phyloP scores from a whole-genome alignment of 192 early-diverging fungal species.

The Cladochytrium replicatum region DNA sequence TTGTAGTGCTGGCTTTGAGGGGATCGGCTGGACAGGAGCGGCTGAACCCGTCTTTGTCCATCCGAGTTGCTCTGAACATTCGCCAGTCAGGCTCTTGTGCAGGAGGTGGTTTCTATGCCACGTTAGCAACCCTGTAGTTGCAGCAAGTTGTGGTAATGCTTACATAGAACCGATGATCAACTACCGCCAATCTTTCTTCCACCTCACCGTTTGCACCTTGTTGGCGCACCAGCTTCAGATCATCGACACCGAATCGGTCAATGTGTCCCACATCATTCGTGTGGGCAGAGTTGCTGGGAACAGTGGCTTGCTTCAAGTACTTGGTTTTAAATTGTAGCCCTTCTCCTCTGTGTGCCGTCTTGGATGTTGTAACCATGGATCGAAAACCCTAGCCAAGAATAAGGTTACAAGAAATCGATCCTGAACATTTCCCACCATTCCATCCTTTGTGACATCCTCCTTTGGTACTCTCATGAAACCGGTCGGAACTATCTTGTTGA shows the following conservation, averaged over 20 bases:
- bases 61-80: conserved; percentile 16
- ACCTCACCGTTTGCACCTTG: no score
- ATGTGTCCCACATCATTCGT: no score
- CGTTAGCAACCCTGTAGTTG: no score
- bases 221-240: no score
- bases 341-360: no score
- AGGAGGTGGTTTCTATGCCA: no score
- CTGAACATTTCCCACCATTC: conserved; percentile 15
- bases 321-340: background rate
- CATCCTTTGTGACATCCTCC: conserved; percentile 29
- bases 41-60: conserved; percentile 33
- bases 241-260: no score
- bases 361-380: background rate
- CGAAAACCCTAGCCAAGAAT: background rate
- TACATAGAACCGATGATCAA: conserved; percentile 24
- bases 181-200: conserved; percentile 7
- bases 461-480: conserved; percentile 30
- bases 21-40: conserved; percentile 26
- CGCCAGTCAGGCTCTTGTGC: conserved; percentile 9
- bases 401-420: conserved; percentile 21
- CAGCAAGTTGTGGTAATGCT: background rate
- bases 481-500: conserved; percentile 23
- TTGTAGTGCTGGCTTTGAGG: conserved; percentile 2
- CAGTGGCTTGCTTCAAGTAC: background rate
- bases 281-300: background rate